These are phyloP conservation scores for Paecilomyces formosus DNA, from an alignment of 2,329 filamentous ascomycete genomes.

Conservation along the genomic window DNA sequence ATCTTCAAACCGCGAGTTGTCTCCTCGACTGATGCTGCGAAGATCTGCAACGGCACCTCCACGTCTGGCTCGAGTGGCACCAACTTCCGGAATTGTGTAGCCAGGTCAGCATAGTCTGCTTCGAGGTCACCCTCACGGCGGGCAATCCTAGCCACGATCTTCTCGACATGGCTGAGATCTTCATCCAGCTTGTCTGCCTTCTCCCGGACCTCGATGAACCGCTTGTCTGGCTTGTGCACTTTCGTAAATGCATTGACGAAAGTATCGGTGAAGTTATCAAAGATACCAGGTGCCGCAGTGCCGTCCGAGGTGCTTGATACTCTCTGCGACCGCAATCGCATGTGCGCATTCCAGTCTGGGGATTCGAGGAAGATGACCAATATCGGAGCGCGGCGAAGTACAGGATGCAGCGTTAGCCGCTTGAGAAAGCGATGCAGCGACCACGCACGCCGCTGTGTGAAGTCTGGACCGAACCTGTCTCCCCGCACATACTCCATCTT, in stretches of 20 bases:
- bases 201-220: slow-evolving; percentile 90
- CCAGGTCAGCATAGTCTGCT: slow-evolving; percentile 78
- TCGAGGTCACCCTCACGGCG: slow-evolving; percentile 83
- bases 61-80: slow-evolving; percentile 83
- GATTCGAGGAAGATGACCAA: slow-evolving; percentile 88
- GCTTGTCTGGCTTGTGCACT: slow-evolving; percentile 86
- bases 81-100: slow-evolving; percentile 90
- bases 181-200: slow-evolving; percentile 91
- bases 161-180: slow-evolving; percentile 86
- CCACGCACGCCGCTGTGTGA: slow-evolving; percentile 79
- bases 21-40: slow-evolving; percentile 78
- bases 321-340: slow-evolving; percentile 69
- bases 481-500: slow-evolving; percentile 98
- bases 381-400: slow-evolving; percentile 73
- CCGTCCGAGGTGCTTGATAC: slow-evolving; percentile 44
- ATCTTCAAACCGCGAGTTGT: slow-evolving; percentile 68
- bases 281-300: slow-evolving; percentile 56
- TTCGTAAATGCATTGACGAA: slow-evolving; percentile 98
- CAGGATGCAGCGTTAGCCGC: slow-evolving; percentile 78
- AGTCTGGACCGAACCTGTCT: slow-evolving; percentile 89
- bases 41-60: slow-evolving; percentile 72
- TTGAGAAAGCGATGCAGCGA: slow-evolving; percentile 87
- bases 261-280: slow-evolving; percentile 91
- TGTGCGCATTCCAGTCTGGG: slow-evolving; percentile 92
- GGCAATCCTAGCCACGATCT: slow-evolving; percentile 86